Base-by-base conservation (phyloP, 345 rosid species). In the Gossypium stocksii region DNA sequence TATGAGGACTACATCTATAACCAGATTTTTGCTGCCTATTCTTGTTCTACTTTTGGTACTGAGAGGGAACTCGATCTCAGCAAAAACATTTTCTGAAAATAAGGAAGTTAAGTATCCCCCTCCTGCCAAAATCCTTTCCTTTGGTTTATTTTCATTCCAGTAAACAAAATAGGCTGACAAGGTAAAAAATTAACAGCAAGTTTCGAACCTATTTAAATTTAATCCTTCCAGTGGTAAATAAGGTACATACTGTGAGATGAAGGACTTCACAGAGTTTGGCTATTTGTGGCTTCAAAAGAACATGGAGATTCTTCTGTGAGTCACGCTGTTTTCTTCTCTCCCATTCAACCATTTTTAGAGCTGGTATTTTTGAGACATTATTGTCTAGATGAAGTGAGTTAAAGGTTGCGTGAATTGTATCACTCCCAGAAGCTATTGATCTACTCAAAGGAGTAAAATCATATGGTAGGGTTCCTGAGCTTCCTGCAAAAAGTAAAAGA, bases 241-340 rank as follows among this genome's bases (percentile, higher is more conserved):
- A 20, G 74, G 58, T 52, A 74, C 89, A 80, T 84, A 95, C 98
- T 52, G 90, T 81, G 65, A 91, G 87, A 66, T 75, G 79, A 65
- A 92, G 79, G 76, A 85, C 81, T 83, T 86, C 83, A 82, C 90
- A 82, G 74, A 95, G 97, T 81, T 82, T 85, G 70, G 85, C 83
- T 45, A 90, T 83, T 72, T 84, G 84, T 54, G 83, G 90, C 89
- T 86, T 88, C 82, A 91, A 83, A 75, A 72, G 74, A 76, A 79
- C 80, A 81, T 86, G 87, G 52, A 95, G 92, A 83, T 77, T 80
- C 79, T 81, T 85, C 82, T 89, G 96, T 27, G 83, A 87, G 72
- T 86, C 87, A 44, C n/a, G 75, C 75, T 81, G 63, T 70, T 78
- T 79, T 79, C 78, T 71, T 70, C 78, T 82, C 64, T 76, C 82